These are phyloP conservation scores for Polyporus arcularius DNA, from an alignment of 768 basidiomycete genomes.

Conservation along the genomic window DNA sequence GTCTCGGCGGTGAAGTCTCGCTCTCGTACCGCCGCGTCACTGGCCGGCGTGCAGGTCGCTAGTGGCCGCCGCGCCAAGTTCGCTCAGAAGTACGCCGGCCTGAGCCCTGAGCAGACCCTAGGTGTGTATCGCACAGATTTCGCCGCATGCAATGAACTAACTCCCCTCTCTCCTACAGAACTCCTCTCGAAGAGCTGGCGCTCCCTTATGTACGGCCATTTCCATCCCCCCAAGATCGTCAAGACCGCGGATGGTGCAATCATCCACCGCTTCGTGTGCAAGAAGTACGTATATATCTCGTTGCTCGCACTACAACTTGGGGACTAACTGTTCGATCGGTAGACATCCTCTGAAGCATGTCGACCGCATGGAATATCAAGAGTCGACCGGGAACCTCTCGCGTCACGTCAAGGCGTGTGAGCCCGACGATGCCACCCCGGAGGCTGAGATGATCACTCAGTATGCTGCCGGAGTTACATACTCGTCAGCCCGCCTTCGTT, in stretches of 20 bases:
- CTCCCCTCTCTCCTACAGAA: background rate
- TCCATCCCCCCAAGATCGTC: background rate
- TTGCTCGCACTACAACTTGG: no score
- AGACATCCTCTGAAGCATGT: slow-evolving; percentile 1
- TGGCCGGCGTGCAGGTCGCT: background rate
- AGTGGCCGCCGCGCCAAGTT: background rate
- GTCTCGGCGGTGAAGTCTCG: background rate
- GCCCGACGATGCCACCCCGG: background rate
- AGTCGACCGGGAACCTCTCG: background rate
- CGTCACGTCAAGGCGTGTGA: slow-evolving; percentile 2
- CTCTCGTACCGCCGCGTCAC: background rate
- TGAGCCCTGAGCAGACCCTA: background rate
- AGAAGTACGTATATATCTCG: background rate
- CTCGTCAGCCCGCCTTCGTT: slow-evolving; percentile 1
- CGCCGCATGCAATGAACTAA: no score
- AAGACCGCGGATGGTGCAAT: background rate
- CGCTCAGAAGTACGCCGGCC: background rate
- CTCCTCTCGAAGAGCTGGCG: background rate
- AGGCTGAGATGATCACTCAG: background rate
- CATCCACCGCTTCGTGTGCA: slow-evolving; percentile 3
- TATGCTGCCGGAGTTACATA: slow-evolving; percentile 16
- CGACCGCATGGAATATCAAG: background rate
- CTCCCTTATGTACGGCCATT: background rate
- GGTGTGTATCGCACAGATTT: background rate
- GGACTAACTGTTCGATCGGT: no score